Evolutionary conservation across 495 filamentous ascomycete species (phyloP).

Genomic region (Penicillium fimorum): DNA sequence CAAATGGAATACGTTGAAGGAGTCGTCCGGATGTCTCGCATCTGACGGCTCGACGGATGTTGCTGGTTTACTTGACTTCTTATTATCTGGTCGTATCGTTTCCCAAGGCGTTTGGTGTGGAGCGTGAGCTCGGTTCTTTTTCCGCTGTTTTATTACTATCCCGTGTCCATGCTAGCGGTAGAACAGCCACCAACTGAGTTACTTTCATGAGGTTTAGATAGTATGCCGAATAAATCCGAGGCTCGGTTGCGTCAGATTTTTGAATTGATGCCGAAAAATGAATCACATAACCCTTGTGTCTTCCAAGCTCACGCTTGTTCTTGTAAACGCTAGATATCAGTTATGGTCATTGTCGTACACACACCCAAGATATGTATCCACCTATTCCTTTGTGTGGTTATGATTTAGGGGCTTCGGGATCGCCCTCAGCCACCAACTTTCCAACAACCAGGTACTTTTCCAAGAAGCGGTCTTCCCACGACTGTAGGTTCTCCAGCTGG

Average conservation of each 20-base stretch:
- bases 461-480: constrained; percentile 88
- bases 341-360: neutral
- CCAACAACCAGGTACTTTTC: constrained; percentile 96
- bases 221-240: neutral
- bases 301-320: neutral
- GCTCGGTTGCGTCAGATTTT: neutral
- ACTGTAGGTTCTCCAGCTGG: constrained; percentile 76
- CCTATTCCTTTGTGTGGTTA: constrained; percentile 10
- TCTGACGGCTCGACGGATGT: too few relatives aligned
- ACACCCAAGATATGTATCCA: neutral
- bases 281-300: neutral
- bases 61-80: too few relatives aligned
- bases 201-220: neutral
- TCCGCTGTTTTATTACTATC: neutral
- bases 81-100: too few relatives aligned
- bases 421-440: constrained; percentile 73
- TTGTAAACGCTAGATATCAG: neutral
- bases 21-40: too few relatives aligned
- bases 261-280: neutral
- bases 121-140: too few relatives aligned
- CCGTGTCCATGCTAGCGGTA: neutral
- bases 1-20: too few relatives aligned
- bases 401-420: constrained; percentile 50
- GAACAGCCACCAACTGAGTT: neutral
- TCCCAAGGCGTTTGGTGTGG: too few relatives aligned